Evolutionary conservation across 1,284 basidiomycete genomes (phyloP), one percentile per base, ranked within the genome.

Genomic region (Moesziomyces parantarcticus): DNA sequence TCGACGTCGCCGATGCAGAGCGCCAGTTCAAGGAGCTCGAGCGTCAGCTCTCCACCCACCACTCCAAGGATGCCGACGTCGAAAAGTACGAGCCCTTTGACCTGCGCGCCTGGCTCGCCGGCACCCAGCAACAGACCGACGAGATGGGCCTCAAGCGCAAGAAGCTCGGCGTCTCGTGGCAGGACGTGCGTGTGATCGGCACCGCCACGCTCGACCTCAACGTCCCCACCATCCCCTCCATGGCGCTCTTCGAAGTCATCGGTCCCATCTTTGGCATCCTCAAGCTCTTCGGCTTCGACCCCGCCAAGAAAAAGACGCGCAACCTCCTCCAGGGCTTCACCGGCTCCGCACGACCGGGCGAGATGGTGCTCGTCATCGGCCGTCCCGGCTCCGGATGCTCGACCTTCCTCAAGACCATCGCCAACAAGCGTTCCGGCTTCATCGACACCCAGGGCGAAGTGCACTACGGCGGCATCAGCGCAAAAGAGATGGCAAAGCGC

Each of bases 311-410:
- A 25, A 68, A 68, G 44, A 74, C 65, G 9, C 21, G 61, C 5
- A 47, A 64, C 32, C 55, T 77, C 22, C 49, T 80, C 11, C 53
- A 75, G 23, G 72, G 60, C 34, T 76, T 81, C 56, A 58, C 58
- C 42, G 79, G 79, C 21, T 66, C 54, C 23, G 72, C 71, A 7
- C 63, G 66, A 21, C 78, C 79, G 0, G 78, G 79, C 36, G 78
- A 81, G 68, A 81, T 80, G 78, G 62, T 77, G 3, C 75, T 81
- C 48, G 92, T 93, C n/a, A 86, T 93, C 5, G 92, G 92, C 8
- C 89, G 90, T 50, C 92, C 92, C n/a, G 91, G 90, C 3, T 88
- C 90, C 0, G 92, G 92, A 2, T 93, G 92, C 80, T 88, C 87
- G 21, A 91, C 91, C 0, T 86, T 93, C 40, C 87, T 93, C 58